phyloP scores from a whole-genome alignment of 495 filamentous ascomycete species.

The Delitschia confertaspora region DNA sequence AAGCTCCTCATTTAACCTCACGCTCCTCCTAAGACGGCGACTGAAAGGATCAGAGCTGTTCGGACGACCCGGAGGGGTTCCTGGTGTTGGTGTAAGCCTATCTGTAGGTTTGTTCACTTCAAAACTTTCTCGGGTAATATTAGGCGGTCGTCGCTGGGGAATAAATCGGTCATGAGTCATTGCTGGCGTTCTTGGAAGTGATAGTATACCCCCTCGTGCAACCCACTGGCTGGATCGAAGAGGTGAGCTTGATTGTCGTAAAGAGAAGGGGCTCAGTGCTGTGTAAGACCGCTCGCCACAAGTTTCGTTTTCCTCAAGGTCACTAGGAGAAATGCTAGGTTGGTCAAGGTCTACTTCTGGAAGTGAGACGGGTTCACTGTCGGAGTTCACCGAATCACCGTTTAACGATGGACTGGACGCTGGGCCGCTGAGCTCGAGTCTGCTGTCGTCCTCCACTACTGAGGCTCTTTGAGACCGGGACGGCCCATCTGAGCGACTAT shows the following conservation, averaged over 20 bases:
- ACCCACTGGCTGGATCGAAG: slow-evolving; percentile 22
- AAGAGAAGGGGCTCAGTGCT: slow-evolving; percentile 6
- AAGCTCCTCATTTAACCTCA: slow-evolving; percentile 22
- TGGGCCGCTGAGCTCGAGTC: no score
- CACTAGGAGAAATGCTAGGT: no score
- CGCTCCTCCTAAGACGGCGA: slow-evolving; percentile 33
- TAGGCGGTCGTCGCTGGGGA: slow-evolving; percentile 42
- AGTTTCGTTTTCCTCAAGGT: no score
- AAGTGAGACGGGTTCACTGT: no score
- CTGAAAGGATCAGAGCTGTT: slow-evolving; percentile 61
- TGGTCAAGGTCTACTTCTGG: no score
- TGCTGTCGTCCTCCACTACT: no score
- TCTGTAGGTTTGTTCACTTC: slow-evolving; percentile 54
- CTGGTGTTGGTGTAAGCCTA: slow-evolving; percentile 53
- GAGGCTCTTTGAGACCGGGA: no score
- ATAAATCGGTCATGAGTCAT: slow-evolving; percentile 61
- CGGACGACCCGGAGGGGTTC: slow-evolving; percentile 48
- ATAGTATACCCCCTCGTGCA: slow-evolving; percentile 16
- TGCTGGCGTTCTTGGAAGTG: slow-evolving; percentile 5
- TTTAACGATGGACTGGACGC: no score
- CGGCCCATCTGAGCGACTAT: no score
- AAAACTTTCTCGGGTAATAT: slow-evolving; percentile 47
- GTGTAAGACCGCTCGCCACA: not conserved
- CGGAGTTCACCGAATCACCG: no score
- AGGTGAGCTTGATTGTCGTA: slow-evolving; percentile 17